Conservation (phyloP, 805 yeast genomes). For the Starmerella tilneyi region DNA sequence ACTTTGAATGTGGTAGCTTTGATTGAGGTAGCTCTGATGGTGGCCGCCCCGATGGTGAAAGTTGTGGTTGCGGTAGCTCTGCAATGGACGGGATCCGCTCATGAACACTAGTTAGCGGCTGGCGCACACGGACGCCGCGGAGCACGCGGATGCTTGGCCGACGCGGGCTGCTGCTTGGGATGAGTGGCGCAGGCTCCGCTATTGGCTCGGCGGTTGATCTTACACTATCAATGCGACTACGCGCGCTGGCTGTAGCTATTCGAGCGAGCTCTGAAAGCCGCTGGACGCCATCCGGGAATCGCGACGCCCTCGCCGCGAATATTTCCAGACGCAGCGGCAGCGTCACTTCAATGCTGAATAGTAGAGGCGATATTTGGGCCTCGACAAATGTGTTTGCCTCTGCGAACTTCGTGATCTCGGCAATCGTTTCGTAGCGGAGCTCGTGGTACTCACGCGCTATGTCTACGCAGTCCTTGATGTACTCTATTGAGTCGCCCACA, state of each 20-base stretch:
- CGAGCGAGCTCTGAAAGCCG: conserved; percentile 4
- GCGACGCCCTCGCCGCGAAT: background rate
- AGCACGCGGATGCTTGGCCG: conserved; percentile 8
- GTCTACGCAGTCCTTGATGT: conserved; percentile 2
- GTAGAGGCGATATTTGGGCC: background rate
- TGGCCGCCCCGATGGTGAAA: no score
- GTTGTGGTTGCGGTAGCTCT: background rate
- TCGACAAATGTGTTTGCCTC: background rate
- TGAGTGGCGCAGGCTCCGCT: no score
- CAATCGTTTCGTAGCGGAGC: conserved; percentile 7
- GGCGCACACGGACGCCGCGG: conserved; percentile 10
- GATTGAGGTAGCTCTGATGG: no score
- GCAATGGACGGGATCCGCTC: conserved; percentile 4
- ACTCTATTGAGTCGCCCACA: conserved; percentile 7
- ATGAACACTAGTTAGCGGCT: background rate
- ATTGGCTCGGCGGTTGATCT: no score
- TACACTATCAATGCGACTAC: background rate
- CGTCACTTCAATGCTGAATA: conserved; percentile 7
- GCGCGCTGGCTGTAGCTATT: background rate
- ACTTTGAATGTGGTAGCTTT: background rate
- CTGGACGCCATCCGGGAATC: conserved; percentile 8
- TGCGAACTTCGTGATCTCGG: conserved; percentile 6
- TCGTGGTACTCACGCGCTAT: conserved; percentile 12
- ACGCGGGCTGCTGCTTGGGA: no score
- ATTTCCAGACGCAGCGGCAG: conserved; percentile 14